Conservation (phyloP, 2,329 filamentous ascomycete genomes). For the Ceratocystis albifundus region DNA sequence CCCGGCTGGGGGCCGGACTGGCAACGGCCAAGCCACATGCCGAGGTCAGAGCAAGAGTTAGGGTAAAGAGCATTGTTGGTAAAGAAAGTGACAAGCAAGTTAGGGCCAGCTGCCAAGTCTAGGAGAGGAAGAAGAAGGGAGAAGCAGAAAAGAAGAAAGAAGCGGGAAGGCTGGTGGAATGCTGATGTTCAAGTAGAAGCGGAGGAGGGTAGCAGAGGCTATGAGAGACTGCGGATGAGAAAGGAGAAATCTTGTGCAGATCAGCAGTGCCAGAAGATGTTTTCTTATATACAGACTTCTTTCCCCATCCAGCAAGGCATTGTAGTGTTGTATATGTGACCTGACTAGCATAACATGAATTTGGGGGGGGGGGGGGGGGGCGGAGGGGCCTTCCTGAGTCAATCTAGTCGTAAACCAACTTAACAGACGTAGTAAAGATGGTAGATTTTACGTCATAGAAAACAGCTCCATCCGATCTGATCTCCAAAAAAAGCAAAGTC, state of each 20-base stretch:
- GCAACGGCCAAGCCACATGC: constrained; percentile 4
- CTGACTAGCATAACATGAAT: not conserved
- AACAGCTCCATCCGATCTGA: not conserved
- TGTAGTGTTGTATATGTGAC: not conserved
- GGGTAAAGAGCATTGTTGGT: not conserved
- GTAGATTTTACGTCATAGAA: too few relatives aligned
- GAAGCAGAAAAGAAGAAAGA: not conserved
- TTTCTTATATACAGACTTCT: not conserved
- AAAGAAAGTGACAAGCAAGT: not conserved
- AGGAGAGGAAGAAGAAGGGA: not conserved
- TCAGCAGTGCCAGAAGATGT: not conserved
- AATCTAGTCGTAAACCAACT: too few relatives aligned
- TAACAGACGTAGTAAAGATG: too few relatives aligned
- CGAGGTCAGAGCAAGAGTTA: constrained; percentile 5
- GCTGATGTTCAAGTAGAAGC: not conserved
- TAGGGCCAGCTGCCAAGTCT: too few relatives aligned
- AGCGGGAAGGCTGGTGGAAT: too few relatives aligned
- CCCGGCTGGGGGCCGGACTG: constrained; percentile 3
- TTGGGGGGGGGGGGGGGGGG: not conserved
- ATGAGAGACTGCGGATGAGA: not conserved
- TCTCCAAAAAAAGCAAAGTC: not conserved
- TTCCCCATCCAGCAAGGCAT: not conserved
- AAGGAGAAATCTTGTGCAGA: not conserved
- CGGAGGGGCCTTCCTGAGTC: too few relatives aligned
- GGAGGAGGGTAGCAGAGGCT: not conserved